Base-by-base conservation (phyloP, 257 asterid species). In the Jaltomata sinuosa region DNA sequence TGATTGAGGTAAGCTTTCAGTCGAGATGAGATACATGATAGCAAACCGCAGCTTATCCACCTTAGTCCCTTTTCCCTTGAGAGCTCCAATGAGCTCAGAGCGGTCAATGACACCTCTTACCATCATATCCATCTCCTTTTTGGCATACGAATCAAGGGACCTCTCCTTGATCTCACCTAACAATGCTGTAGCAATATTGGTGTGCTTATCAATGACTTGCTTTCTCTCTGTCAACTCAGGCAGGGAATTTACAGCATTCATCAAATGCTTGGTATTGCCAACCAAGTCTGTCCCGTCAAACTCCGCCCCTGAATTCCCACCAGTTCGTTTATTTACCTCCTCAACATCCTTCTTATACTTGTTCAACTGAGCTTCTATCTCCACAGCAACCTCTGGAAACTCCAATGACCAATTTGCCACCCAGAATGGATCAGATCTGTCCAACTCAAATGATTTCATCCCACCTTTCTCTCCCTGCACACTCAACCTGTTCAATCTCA, bases 151-250 rank as follows among this genome's bases (percentile, higher is more conserved):
- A 88, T 97, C 98, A 16, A 97, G 88, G 57, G 94, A 88, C 84
- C 95, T 89, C 84, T 91, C 95, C 92, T 93, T 93, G 86, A 93
- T 93, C 87, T 89, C 94, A 1, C 92, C 92, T 87, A 92, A 80
- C 88, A 94, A 88, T 9, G 92, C 95, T 52, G 98, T 95, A 50
- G 98, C 99, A 61, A 95, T 94, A 55, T 93, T 95, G 15, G 98
- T 95, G 88, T 95, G 98, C 90, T 93, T 95, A 85, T 95, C 98
- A 55, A 95, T 95, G 74, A 93, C 93, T 84, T 92, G 95, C 87
- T 95, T 95, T 83, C 98, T 84, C 83, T 95, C 98, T 31, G 98
- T 96, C 91, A 96, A 87, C 87, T 97, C 99, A 15, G 99, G 99
- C 82, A 97, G 92, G 16, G 98, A 95, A 81, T 93, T 97, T 82